A percentile compares a stretch with the other conserved stretches of the same genome.
Evolutionary conservation across 768 basidiomycete species (phyloP).

Genomic region (Russula foetens): DNA sequence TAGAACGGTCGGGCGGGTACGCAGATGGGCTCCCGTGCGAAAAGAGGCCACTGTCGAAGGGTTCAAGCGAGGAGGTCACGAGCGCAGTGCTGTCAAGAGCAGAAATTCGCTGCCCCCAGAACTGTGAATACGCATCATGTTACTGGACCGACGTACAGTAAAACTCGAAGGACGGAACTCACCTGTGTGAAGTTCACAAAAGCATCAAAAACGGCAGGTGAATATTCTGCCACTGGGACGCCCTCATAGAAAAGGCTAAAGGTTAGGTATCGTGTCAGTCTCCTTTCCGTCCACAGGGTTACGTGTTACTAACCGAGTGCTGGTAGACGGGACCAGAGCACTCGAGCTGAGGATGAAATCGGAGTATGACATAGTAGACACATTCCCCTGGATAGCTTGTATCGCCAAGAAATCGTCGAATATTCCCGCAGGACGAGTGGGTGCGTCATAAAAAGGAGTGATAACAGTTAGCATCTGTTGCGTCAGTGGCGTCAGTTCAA

Average conservation of each 20-base stretch:
- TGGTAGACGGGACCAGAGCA: too few relatives aligned
- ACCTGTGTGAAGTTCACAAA: not conserved
- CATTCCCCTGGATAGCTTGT: not conserved
- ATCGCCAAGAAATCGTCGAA: conserved; percentile 21
- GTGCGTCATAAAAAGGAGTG: conserved; percentile 17
- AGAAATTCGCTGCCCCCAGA: not conserved
- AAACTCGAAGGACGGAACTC: too few relatives aligned
- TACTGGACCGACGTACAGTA: not conserved
- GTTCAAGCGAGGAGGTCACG: not conserved
- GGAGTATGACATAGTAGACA: not conserved
- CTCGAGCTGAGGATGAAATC: too few relatives aligned
- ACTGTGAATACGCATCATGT: not conserved
- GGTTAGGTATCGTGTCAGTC: not conserved
- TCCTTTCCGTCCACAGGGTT: not conserved
- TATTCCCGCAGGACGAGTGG: conserved; percentile 5
- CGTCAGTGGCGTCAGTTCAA: too few relatives aligned
- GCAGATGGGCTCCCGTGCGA: conserved; percentile 10
- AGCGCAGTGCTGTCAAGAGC: not conserved
- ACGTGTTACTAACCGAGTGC: too few relatives aligned
- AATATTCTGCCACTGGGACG: not conserved
- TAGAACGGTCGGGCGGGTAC: conserved; percentile 9
- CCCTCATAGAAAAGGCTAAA: not conserved
- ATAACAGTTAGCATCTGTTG: too few relatives aligned
- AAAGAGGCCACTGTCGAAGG: not conserved
- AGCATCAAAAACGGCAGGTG: not conserved